Evolutionary conservation across 495 filamentous ascomycete genomes (phyloP), one percentile per base, ranked within the genome.

Genomic region (Margaritispora aquatica): DNA sequence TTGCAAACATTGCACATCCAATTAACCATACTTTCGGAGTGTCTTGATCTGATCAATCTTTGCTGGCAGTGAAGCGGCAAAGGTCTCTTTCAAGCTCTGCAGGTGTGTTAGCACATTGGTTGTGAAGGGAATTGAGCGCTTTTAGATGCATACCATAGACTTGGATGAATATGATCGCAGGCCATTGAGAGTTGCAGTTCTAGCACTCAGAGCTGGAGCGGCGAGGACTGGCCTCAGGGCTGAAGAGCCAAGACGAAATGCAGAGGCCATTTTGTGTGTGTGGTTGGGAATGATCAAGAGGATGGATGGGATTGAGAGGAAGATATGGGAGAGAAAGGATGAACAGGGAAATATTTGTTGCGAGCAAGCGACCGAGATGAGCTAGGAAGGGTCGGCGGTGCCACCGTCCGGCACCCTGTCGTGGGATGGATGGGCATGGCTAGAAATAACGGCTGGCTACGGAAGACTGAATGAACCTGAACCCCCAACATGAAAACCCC

Each of bases 41-140:
- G 90, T 87, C 89, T 97, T 99, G 77, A 99, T 92, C 84, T 97
- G 88, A 77, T 99, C 95, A 74, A 96, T 88, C 83, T 97, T 92
- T 70, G 84, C 88, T 61, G 94, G 94, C 54, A 98, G 83, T 70
- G 90, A 86, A 73, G 92, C 94, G 70, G 93, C 92, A 73, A 99
- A 99, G 72, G 90, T 92, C 69, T 99, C 94, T 81, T 99, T 99
- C 71, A 99, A 79, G 62, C 92, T 91, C 95, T 98, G 69, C 27
- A 61, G 66, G 66, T 8, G 38, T 65, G 26, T 62, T 19, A 24
- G 41, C 24, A 55, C 31, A 29, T n/a, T 49, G 24, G 26, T 22
- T 31, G 19, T 57, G 51, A 22, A 52, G 52, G 23, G 24, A 26
- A 20, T 36, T 54, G 52, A 22, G 20, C 2, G 38, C 7, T 3